Conservation (phyloP, 148 eudicot species). For the Silene uniflora region DNA sequence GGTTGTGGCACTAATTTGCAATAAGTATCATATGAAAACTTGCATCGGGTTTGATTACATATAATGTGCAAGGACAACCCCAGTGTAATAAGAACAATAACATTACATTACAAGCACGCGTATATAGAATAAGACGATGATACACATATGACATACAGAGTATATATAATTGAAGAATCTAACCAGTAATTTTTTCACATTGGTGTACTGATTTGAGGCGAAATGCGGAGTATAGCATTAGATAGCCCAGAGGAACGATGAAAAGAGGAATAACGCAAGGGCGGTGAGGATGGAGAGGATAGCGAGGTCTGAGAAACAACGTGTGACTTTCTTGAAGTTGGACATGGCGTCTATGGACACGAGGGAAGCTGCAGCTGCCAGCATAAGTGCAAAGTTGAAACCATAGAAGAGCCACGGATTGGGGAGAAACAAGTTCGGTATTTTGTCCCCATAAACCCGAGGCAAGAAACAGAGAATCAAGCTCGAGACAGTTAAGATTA, state of each 20-base stretch:
- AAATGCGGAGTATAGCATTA: not conserved
- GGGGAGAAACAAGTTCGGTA: not conserved
- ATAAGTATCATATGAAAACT: not conserved
- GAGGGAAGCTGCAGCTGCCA: constrained; percentile 6
- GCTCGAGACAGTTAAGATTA: not conserved
- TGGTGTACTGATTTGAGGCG: not conserved
- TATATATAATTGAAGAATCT: not conserved
- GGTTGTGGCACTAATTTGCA: too few relatives aligned
- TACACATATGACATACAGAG: too few relatives aligned
- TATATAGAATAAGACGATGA: too few relatives aligned
- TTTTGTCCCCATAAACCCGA: not conserved
- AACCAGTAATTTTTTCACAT: too few relatives aligned
- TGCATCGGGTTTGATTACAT: not conserved
- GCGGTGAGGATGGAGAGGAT: not conserved
- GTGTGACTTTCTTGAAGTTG: not conserved
- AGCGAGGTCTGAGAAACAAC: not conserved
- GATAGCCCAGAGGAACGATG: constrained; percentile 1
- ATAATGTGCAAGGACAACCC: too few relatives aligned
- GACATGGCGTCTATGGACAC: not conserved
- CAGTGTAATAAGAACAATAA: too few relatives aligned
- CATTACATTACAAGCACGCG: too few relatives aligned
- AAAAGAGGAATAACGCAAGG: not conserved
- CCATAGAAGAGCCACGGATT: constrained; percentile 2
- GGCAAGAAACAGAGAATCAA: constrained; percentile 1
- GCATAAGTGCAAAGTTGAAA: constrained; percentile 4